Conservation (phyloP, 2,329 filamentous ascomycete species). For the Pseudopithomyces maydicus region DNA sequence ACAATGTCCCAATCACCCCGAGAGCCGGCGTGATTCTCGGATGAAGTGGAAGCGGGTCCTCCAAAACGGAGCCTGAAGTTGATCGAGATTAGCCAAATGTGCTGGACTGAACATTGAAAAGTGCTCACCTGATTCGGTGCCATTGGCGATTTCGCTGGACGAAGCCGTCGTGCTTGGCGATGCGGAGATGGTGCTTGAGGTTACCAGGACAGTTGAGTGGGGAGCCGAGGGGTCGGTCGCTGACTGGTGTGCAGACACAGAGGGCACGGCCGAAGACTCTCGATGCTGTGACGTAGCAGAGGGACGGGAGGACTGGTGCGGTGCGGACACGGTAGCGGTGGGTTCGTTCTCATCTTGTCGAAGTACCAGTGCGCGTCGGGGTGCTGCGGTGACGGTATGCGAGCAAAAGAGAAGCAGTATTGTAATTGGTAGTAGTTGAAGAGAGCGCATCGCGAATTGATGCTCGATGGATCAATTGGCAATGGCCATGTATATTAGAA, state of each 20-base stretch:
- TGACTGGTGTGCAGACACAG: slow-evolving; percentile 18
- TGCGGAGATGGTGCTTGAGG: slow-evolving; percentile 12
- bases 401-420: slow-evolving; percentile 34
- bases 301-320: slow-evolving; percentile 15
- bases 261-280: slow-evolving; percentile 14
- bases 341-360: slow-evolving; percentile 36
- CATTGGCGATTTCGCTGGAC: not conserved
- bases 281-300: slow-evolving; percentile 22
- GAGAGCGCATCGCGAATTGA: slow-evolving; percentile 34
- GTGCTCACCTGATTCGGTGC: not conserved
- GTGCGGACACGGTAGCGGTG: slow-evolving; percentile 14
- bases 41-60: slow-evolving; percentile 65
- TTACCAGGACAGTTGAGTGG: slow-evolving; percentile 17
- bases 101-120: not conserved
- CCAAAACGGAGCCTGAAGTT: slow-evolving; percentile 3
- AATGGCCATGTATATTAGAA: slow-evolving; percentile 35
- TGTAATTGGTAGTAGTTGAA: slow-evolving; percentile 28
- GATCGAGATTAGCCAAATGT: not conserved
- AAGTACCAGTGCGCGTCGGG: slow-evolving; percentile 24
- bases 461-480: slow-evolving; percentile 21
- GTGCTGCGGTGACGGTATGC: slow-evolving; percentile 26
- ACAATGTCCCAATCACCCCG: slow-evolving; percentile 76
- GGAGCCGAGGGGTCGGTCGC: slow-evolving; percentile 16
- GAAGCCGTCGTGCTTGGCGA: not conserved
- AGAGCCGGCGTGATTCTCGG: slow-evolving; percentile 81